Evolutionary conservation across 768 basidiomycete species (phyloP).

Genomic region (Lactarius indigo): DNA sequence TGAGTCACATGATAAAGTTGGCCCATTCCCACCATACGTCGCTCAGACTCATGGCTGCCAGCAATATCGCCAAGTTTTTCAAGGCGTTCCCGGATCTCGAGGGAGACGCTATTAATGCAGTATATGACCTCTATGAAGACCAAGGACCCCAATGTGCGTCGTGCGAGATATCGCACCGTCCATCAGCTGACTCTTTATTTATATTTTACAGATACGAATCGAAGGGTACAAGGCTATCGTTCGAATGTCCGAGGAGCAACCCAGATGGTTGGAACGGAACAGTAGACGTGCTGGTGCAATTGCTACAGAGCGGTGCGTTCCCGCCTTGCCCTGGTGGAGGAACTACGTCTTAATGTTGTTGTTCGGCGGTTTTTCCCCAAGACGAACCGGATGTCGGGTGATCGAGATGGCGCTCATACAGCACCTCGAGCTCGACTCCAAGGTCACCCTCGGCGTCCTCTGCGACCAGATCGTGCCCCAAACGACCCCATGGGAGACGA

Average conservation of each 20-base stretch:
- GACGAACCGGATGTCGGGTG: conserved; percentile 63
- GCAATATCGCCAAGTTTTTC: conserved; percentile 55
- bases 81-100: conserved; percentile 65
- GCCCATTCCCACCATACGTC: conserved; percentile 45
- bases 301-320: conserved; percentile 66
- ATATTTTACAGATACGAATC: conserved; percentile 53
- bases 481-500: conserved; percentile 54
- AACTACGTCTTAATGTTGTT: background rate
- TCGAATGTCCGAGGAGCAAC: conserved; percentile 44
- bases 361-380: background rate
- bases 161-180: background rate
- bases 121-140: conserved; percentile 78
- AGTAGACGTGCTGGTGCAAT: conserved; percentile 69
- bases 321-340: background rate
- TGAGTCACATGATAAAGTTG: conserved; percentile 52
- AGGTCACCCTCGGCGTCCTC: conserved; percentile 58
- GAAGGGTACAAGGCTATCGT: conserved; percentile 65
- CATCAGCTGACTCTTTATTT: background rate
- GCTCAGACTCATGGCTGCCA: conserved; percentile 56
- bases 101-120: conserved; percentile 68
- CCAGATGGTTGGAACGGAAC: conserved; percentile 64
- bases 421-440: conserved; percentile 62
- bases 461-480: conserved; percentile 60
- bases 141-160: conserved; percentile 48
- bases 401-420: conserved; percentile 57